Evolutionary conservation across 345 rosid species (phyloP).

Genomic region (Populus simonii): DNA sequence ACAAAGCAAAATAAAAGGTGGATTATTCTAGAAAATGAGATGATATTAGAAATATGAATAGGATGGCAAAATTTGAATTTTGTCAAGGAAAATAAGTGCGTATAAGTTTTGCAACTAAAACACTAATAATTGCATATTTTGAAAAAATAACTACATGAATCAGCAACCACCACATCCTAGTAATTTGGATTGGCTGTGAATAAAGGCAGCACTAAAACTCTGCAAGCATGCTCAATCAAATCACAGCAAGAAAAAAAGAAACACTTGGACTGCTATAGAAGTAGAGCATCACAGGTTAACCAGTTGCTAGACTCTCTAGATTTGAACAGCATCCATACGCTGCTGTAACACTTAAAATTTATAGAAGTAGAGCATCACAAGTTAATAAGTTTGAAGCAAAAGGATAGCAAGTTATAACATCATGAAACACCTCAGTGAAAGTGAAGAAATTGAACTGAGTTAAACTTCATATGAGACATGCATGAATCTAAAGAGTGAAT

Average conservation of each 20-base stretch:
- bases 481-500: not conserved
- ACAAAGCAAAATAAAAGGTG: slow-evolving; percentile 1
- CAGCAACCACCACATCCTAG: not conserved
- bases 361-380: not conserved
- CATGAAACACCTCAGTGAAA: not conserved
- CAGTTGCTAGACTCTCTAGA: not conserved
- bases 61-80: not conserved
- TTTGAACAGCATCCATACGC: not conserved
- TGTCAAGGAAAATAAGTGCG: not conserved
- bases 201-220: not conserved
- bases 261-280: not conserved
- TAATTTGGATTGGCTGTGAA: not conserved
- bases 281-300: not conserved
- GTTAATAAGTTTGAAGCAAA: not conserved
- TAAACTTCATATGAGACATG: not conserved
- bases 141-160: not conserved
- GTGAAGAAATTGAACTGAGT: not conserved
- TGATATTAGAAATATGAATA: not conserved
- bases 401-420: not conserved
- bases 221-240: not conserved
- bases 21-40: not conserved
- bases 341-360: not conserved
- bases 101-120: not conserved
- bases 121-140: not conserved
- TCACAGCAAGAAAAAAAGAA: not conserved